Evolutionary conservation across 2,329 filamentous ascomycete genomes (phyloP).

Genomic region (Penicillium oxalicum): DNA sequence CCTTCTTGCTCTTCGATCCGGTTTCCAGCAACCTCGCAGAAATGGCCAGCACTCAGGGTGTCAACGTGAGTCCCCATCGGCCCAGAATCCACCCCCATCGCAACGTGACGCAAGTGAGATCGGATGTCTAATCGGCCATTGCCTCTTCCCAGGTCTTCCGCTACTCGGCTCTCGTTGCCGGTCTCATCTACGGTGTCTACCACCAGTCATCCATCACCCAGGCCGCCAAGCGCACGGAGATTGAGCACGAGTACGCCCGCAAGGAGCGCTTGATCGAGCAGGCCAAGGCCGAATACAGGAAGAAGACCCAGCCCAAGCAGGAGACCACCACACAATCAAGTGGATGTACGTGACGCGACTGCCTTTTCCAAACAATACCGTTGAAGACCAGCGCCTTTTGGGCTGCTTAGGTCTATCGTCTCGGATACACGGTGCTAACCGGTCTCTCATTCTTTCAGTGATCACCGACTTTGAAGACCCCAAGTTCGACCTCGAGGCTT

Average conservation of each 20-base stretch:
- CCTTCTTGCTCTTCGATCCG: slow-evolving; percentile 27
- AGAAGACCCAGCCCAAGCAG: slow-evolving; percentile 57
- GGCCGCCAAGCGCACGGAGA: slow-evolving; percentile 62
- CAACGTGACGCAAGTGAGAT: slow-evolving; percentile 10
- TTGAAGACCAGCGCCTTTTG: slow-evolving; percentile 2
- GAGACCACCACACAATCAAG: slow-evolving; percentile 33
- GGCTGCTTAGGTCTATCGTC: slow-evolving; percentile 5
- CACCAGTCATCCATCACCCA: slow-evolving; percentile 79
- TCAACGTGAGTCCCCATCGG: slow-evolving; percentile 51
- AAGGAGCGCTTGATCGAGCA: slow-evolving; percentile 88
- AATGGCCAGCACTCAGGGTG: slow-evolving; percentile 62
- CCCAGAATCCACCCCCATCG: slow-evolving; percentile 12
- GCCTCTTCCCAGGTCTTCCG: slow-evolving; percentile 70
- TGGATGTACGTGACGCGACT: slow-evolving; percentile 29
- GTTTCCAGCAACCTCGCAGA: slow-evolving; percentile 41
- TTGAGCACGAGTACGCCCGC: slow-evolving; percentile 78
- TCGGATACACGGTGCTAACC: slow-evolving; percentile 9
- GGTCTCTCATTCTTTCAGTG: slow-evolving; percentile 42
- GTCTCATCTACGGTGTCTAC: slow-evolving; percentile 91
- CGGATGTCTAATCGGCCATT: slow-evolving; percentile 15
- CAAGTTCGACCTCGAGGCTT: slow-evolving; percentile 90
- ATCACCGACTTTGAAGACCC: slow-evolving; percentile 73
- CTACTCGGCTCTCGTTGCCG: slow-evolving; percentile 87
- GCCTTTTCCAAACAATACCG: background rate
- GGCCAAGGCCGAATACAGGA: slow-evolving; percentile 85